phyloP scores from a whole-genome alignment of 1,284 basidiomycete genomes.

The Trichosporon faecale region DNA sequence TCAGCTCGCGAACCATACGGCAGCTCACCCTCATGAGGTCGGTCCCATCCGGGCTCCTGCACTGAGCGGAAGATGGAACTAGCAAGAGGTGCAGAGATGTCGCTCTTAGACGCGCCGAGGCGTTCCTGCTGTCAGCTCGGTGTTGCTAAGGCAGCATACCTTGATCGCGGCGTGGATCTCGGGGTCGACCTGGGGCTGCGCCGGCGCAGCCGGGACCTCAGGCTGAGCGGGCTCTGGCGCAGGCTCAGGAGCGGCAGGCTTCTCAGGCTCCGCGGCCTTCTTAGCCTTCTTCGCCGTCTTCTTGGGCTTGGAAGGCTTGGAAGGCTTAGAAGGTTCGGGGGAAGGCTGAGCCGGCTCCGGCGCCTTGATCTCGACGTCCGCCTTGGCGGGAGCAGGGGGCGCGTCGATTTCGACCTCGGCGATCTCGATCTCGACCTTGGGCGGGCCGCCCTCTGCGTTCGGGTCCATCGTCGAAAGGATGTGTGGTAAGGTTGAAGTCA shows the following conservation, averaged over 20 bases:
- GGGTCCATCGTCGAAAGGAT: constrained; percentile 40
- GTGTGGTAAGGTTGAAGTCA: constrained; percentile 7
- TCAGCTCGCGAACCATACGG: background rate
- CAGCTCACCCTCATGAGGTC: constrained; percentile 14
- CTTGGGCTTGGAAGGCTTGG: background rate
- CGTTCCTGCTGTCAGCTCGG: constrained; percentile 20
- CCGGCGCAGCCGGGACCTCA: constrained; percentile 14
- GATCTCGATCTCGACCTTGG: constrained; percentile 37
- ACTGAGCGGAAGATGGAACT: constrained; percentile 22
- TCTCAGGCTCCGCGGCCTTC: too few relatives aligned
- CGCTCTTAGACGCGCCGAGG: constrained; percentile 17
- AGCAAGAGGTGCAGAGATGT: constrained; percentile 20
- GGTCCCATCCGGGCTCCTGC: constrained; percentile 21
- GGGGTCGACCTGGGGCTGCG: constrained; percentile 34
- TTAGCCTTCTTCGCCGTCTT: background rate
- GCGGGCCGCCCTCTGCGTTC: constrained; percentile 41
- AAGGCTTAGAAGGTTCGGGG: background rate
- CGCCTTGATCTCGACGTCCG: background rate
- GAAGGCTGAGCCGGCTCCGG: background rate
- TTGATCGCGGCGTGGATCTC: constrained; percentile 36
- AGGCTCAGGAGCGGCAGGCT: too few relatives aligned
- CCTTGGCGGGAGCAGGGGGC: background rate
- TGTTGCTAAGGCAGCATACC: background rate
- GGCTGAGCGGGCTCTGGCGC: background rate
- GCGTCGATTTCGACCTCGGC: constrained; percentile 46